Percentiles rank a stretch among this genome's conserved stretches.
phyloP scores from a whole-genome alignment of 2,329 filamentous ascomycete genomes.

The Aspergillus hortae region DNA sequence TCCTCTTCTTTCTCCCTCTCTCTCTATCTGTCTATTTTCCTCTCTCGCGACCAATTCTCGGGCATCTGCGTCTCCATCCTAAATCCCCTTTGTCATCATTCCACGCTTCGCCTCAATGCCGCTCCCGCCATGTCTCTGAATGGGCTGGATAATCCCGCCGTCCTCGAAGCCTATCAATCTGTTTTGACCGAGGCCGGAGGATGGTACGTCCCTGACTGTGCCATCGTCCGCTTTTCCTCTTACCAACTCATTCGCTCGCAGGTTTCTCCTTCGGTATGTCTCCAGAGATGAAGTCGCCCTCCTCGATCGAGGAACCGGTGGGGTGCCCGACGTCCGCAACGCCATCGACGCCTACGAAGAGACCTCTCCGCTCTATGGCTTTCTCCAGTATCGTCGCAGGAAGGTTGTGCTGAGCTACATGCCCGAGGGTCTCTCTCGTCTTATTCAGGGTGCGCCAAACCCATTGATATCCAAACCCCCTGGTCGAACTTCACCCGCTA shows the following conservation, averaged over 20 bases:
- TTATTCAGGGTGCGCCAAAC: conserved; percentile 74
- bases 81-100: not conserved
- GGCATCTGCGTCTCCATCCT: not conserved
- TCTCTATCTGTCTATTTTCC: not conserved
- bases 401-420: conserved; percentile 92
- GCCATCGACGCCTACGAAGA: conserved; percentile 77
- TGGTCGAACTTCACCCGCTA: conserved; percentile 4
- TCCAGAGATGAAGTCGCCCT: conserved; percentile 84
- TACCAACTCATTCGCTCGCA: conserved; percentile 36
- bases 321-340: conserved; percentile 77
- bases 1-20: not conserved
- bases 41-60: not conserved
- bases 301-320: conserved; percentile 71
- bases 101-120: conserved; percentile 28
- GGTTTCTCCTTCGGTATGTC: conserved; percentile 91
- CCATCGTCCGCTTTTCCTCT: not conserved
- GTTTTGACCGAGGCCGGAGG: conserved; percentile 80
- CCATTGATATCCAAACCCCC: not conserved
- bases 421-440: conserved; percentile 82
- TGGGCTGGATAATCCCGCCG: conserved; percentile 76
- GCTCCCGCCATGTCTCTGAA: conserved; percentile 78
- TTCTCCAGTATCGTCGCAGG: conserved; percentile 81
- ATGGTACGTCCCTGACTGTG: conserved; percentile 66
- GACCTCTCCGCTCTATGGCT: conserved; percentile 83
- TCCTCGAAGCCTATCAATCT: conserved; percentile 80